Evolutionary conservation across 148 eudicot genomes (phyloP).

Genomic region (Talinum fruticosum): DNA sequence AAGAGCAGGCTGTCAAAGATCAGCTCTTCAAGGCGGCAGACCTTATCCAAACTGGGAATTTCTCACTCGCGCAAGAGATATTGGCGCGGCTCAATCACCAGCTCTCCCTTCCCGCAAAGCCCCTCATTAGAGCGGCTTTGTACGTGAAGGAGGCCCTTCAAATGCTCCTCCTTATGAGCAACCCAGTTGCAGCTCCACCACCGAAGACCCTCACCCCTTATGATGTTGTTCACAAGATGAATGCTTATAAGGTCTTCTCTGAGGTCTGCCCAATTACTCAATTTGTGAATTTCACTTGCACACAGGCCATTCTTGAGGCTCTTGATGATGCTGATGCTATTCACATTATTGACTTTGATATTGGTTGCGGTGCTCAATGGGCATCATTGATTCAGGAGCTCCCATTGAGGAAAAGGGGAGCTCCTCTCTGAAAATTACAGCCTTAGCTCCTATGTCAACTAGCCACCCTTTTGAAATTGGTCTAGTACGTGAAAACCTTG

Average conservation of each 20-base stretch:
- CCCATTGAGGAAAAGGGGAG: constrained; percentile 52
- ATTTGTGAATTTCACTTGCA: constrained; percentile 82
- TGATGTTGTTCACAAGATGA: constrained; percentile 73
- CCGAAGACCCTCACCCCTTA: constrained; percentile 46
- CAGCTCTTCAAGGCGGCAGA: constrained; percentile 85
- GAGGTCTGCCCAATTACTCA: constrained; percentile 80
- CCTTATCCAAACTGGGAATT: constrained; percentile 64
- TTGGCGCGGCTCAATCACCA: constrained; percentile 99
- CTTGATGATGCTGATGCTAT: constrained; percentile 60
- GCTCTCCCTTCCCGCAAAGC: constrained; percentile 75
- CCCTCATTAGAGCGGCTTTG: constrained; percentile 71
- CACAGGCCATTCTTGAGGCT: constrained; percentile 76
- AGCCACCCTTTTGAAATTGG: constrained; percentile 55
- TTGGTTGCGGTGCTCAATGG: constrained; percentile 93
- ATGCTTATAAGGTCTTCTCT: constrained; percentile 81
- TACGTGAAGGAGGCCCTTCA: constrained; percentile 78
- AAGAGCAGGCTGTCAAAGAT: constrained; percentile 61
- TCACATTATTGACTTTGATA: constrained; percentile 84
- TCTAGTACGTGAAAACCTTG: constrained; percentile 67
- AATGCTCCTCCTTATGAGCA: constrained; percentile 52
- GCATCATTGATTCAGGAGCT: constrained; percentile 94
- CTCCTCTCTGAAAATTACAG: constrained; percentile 61
- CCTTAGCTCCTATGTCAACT: constrained; percentile 52
- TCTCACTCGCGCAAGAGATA: constrained; percentile 96
- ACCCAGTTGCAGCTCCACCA: constrained; percentile 36